Evolutionary conservation across 352 stramenopile genomes (phyloP).

Genomic region (Phytophthora hibernalis): DNA sequence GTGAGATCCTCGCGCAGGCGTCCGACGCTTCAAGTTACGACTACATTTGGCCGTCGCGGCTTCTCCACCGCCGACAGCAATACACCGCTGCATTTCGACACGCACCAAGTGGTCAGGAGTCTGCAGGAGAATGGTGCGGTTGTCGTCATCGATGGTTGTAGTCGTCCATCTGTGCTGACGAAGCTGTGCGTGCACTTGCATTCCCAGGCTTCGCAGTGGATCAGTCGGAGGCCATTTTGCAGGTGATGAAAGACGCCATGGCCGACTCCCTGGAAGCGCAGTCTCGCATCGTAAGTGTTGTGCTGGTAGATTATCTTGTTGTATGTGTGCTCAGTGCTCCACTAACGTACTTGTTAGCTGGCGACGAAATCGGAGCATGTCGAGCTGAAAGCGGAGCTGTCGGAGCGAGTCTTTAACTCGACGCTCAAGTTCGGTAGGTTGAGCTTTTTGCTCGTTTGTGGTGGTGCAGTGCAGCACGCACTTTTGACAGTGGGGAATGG

Average conservation of each 20-base stretch:
- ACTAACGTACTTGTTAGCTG: slow-evolving; percentile 47
- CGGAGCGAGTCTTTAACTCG: slow-evolving; percentile 89
- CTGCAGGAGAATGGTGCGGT: slow-evolving; percentile 74
- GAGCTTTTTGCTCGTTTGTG: background rate
- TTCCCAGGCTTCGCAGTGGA: slow-evolving; percentile 65
- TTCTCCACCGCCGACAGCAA: slow-evolving; percentile 30
- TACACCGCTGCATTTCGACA: slow-evolving; percentile 43
- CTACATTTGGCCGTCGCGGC: slow-evolving; percentile 18
- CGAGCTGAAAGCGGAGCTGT: slow-evolving; percentile 86
- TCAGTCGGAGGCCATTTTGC: slow-evolving; percentile 82
- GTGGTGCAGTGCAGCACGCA: too few relatives aligned
- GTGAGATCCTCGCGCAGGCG: slow-evolving; percentile 2
- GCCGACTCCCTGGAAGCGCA: slow-evolving; percentile 78
- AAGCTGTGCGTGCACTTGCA: background rate
- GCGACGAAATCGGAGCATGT: slow-evolving; percentile 89
- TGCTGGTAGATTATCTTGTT: background rate
- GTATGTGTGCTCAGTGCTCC: background rate
- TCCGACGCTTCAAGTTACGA: slow-evolving; percentile 19
- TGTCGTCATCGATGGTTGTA: background rate
- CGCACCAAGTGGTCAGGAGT: slow-evolving; percentile 80
- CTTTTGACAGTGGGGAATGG: slow-evolving; percentile 2
- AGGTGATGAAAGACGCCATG: slow-evolving; percentile 87
- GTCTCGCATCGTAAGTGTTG: slow-evolving; percentile 62
- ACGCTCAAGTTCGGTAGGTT: slow-evolving; percentile 88
- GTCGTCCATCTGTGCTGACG: background rate